These are phyloP conservation scores for Testicularia cyperi DNA, from an alignment of 1,284 basidiomycete genomes.

Conservation along the genomic window DNA sequence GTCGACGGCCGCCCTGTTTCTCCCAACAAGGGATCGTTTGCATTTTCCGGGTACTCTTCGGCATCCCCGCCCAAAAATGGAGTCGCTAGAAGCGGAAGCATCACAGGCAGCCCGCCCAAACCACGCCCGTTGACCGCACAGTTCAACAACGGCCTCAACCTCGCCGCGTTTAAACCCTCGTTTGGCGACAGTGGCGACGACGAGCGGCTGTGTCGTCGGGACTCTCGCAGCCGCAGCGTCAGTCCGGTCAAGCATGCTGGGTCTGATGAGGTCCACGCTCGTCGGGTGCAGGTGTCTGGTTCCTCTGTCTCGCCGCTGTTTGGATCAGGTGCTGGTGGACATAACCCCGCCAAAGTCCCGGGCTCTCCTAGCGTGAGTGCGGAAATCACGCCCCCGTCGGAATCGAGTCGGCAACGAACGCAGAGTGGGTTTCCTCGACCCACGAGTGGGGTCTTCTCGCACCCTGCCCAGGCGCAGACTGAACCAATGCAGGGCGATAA, in stretches of 20 bases:
- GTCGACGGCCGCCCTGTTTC: neutral
- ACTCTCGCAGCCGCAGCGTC: conserved; percentile 42
- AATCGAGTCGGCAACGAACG: conserved; percentile 2
- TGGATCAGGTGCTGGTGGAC: too few relatives aligned
- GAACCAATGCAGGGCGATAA: conserved; percentile 13
- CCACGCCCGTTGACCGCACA: conserved; percentile 42
- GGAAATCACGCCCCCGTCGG: neutral
- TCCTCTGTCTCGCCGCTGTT: too few relatives aligned
- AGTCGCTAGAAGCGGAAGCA: conserved; percentile 17
- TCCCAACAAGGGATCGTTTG: conserved; percentile 1
- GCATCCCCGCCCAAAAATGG: conserved; percentile 3
- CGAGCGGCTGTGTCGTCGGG: conserved; percentile 6
- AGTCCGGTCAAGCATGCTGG: conserved; percentile 28
- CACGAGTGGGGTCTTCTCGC: conserved; percentile 5
- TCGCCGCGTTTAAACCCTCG: conserved; percentile 38
- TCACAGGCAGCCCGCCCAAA: conserved; percentile 34
- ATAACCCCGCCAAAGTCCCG: too few relatives aligned
- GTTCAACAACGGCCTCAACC: conserved; percentile 33
- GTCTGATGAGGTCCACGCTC: too few relatives aligned
- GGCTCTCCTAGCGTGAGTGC: too few relatives aligned
- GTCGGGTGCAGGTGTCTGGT: too few relatives aligned
- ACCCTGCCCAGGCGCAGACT: neutral
- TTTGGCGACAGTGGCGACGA: conserved; percentile 2
- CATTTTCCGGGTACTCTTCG: conserved; percentile 7
- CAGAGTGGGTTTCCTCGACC: conserved; percentile 23